Conservation (phyloP, 2,329 filamentous ascomycete genomes). For the Lachnellula arida region DNA sequence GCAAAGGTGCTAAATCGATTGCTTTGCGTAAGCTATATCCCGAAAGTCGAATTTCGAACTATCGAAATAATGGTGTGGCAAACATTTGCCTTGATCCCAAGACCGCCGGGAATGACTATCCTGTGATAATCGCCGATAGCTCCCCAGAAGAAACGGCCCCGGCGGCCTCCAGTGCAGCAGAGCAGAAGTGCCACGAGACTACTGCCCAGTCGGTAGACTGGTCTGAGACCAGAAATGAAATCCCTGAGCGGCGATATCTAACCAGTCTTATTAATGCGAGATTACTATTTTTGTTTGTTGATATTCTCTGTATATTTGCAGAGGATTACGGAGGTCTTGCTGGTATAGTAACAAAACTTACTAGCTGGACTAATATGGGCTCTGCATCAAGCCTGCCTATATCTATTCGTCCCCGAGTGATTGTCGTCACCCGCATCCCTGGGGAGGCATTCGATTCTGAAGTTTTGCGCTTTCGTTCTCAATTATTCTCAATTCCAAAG, state of each 20-base stretch:
- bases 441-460: constrained; percentile 8
- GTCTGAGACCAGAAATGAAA: constrained; percentile 1
- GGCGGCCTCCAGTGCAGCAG: background rate
- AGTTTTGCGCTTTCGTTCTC: constrained; percentile 7
- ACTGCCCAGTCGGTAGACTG: constrained; percentile 9
- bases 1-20: constrained; percentile 9
- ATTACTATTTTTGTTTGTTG: constrained; percentile 21
- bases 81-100: constrained; percentile 15
- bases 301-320: constrained; percentile 26
- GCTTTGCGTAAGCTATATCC: constrained; percentile 13
- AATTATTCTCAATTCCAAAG: constrained; percentile 7
- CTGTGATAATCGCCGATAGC: constrained; percentile 16
- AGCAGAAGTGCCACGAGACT: constrained; percentile 13
- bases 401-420: constrained; percentile 10
- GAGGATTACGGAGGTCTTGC: constrained; percentile 20
- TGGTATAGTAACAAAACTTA: constrained; percentile 14
- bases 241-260: constrained; percentile 4
- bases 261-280: constrained; percentile 11
- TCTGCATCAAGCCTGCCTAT: constrained; percentile 17
- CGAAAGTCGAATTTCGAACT: constrained; percentile 10
- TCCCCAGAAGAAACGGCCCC: background rate
- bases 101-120: constrained; percentile 10
- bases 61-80: constrained; percentile 14
- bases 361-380: constrained; percentile 12
- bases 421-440: constrained; percentile 12